phyloP scores from a whole-genome alignment of 2,329 filamentous ascomycete genomes.

The Parascedosporium putredinis region DNA sequence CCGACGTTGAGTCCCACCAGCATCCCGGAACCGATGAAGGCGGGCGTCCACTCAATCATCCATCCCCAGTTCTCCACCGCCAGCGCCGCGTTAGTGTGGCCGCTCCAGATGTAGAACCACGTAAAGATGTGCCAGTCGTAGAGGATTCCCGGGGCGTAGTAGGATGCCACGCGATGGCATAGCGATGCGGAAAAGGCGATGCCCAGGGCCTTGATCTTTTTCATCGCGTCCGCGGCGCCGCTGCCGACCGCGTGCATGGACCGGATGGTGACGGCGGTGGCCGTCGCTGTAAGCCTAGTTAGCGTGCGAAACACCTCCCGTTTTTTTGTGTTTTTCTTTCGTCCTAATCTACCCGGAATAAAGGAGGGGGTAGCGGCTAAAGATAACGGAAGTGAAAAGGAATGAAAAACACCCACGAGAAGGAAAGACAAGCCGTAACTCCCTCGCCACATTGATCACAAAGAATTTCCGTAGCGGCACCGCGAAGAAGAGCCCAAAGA shows the following conservation, averaged over 20 bases:
- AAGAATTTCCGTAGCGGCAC: constrained; percentile 58
- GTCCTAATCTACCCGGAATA: too few species aligned
- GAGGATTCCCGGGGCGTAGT: constrained; percentile 50
- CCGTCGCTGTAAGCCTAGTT: constrained; percentile 27
- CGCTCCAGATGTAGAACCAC: constrained; percentile 44
- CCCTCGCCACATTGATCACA: constrained; percentile 53
- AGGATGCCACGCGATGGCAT: constrained; percentile 41
- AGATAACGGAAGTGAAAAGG: not conserved
- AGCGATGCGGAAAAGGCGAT: constrained; percentile 40
- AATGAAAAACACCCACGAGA: constrained; percentile 19
- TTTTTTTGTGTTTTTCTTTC: too few species aligned
- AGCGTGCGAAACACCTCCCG: too few species aligned
- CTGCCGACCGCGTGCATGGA: constrained; percentile 47
- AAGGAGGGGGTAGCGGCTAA: too few species aligned
- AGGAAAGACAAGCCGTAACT: constrained; percentile 50
- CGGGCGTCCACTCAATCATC: constrained; percentile 48
- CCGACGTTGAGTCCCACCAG: constrained; percentile 44
- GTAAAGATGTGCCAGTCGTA: constrained; percentile 48
- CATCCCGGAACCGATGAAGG: constrained; percentile 48
- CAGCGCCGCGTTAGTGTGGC: constrained; percentile 38
- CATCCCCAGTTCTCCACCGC: constrained; percentile 51
- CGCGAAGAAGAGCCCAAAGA: constrained; percentile 55
- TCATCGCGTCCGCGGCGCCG: constrained; percentile 41
- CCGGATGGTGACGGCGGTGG: constrained; percentile 51
- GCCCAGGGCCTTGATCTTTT: constrained; percentile 46